Evolutionary conservation across 1,139 yeast species (phyloP), one percentile per base, ranked within the genome.

Genomic region (Barnettozyma hawaiiensis): DNA sequence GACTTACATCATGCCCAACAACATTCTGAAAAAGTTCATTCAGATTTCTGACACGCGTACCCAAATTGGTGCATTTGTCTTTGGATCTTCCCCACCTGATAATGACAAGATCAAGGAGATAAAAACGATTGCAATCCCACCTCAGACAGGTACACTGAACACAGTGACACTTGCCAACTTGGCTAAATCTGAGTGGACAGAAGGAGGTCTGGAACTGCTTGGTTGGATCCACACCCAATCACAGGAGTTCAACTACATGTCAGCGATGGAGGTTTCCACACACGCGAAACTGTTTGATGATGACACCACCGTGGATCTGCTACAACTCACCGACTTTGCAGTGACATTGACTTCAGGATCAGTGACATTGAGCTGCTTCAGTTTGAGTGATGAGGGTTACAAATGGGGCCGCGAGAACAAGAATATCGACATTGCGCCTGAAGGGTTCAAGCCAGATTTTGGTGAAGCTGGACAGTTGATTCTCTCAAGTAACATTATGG

Each of bases 171-270:
- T 90, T 47, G 80, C 92, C 2, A 60, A 63, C 7, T 47, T 74
- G 1, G 83, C 86, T 3, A 64, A 63, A 55, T 64, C 58, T 28
- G 58, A 63, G 26, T 67, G 65, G 35, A 57, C 77, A 24, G 64
- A 69, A 27, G 76, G 70, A 27, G 76, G 70, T 12, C 57, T 81
- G 36, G 84, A 82, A 51, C 69, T 85, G 4, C 60, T 85, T 18
- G 95, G 95, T 1, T 83, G 90, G 90, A 73, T 83, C 11, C 96
- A 86, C 59, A 84, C 96, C 0, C 90, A 82, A 58, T 66, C 76
- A 12, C 78, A 74, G 20, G 95, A 85, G 28, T 54, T 70, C 19
- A 73, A 77, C 34, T 71, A 66, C 54, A 72, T 83, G 73, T 67
- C 80, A n/a, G 79, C 96, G 0, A 66, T 72, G 36, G 97, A 90